A percentile compares a stretch with the other conserved stretches of the same genome.
Evolutionary conservation across 225 moss, liverwort and hornwort genomes (phyloP).

Genomic region (Bryoerythrophyllum caledonicum): DNA sequence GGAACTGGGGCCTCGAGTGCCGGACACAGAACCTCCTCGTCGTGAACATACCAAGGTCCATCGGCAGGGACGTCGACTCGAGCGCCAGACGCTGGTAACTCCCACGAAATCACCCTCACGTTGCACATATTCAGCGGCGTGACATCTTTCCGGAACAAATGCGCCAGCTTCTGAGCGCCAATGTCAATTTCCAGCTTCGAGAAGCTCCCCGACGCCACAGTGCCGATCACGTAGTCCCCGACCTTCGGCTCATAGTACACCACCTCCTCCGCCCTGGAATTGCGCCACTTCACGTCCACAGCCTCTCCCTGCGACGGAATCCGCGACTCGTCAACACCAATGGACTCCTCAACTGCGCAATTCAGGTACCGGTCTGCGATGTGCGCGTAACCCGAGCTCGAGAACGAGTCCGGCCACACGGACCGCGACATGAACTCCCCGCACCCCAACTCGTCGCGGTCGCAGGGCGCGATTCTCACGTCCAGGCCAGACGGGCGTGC

Average conservation of each 20-base stretch:
- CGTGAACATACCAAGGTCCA: slow-evolving; percentile 46
- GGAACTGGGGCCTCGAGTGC: slow-evolving; percentile 29
- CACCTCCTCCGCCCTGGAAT: slow-evolving; percentile 29
- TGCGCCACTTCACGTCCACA: neutral
- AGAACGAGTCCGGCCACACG: slow-evolving; percentile 4
- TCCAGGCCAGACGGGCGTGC: slow-evolving; percentile 26
- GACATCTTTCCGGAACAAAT: slow-evolving; percentile 57
- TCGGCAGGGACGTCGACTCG: neutral
- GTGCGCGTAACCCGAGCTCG: neutral
- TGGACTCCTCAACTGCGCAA: slow-evolving; percentile 8
- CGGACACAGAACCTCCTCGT: slow-evolving; percentile 48
- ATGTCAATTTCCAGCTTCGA: slow-evolving; percentile 70
- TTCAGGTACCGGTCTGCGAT: slow-evolving; percentile 5
- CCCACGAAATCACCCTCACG: slow-evolving; percentile 56
- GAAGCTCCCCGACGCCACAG: slow-evolving; percentile 61
- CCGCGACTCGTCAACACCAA: neutral
- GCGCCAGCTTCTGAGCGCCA: slow-evolving; percentile 63
- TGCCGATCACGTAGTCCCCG: slow-evolving; percentile 73
- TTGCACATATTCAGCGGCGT: slow-evolving; percentile 58
- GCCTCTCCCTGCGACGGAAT: neutral
- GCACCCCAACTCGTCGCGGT: neutral
- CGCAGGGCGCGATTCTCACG: slow-evolving; percentile 14
- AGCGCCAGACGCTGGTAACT: slow-evolving; percentile 30
- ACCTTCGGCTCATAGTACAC: slow-evolving; percentile 59
- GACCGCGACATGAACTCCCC: neutral